A percentile compares a stretch with the other conserved stretches of the same genome.
These are phyloP conservation scores for Lasiodiplodia citricola DNA, from an alignment of 2,329 filamentous ascomycete genomes.

Conservation along the genomic window DNA sequence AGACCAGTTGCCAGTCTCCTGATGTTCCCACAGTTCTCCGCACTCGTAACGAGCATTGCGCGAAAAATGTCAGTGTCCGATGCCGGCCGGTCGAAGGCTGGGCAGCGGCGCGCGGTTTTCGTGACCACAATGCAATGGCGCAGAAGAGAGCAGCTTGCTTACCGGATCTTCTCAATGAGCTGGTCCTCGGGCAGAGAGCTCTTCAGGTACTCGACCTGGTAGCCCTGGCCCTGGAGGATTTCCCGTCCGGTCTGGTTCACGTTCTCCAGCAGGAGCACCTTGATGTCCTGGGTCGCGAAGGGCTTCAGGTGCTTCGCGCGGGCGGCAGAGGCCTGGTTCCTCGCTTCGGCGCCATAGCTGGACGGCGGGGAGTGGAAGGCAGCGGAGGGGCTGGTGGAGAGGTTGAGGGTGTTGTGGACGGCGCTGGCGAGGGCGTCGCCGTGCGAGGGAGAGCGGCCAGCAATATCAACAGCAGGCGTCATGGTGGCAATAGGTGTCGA, in stretches of 20 bases:
- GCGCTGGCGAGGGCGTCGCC: constrained; percentile 46
- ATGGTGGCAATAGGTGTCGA: constrained; percentile 32
- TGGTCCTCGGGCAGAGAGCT: constrained; percentile 88
- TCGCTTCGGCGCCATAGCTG: constrained; percentile 55
- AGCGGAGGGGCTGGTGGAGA: constrained; percentile 76
- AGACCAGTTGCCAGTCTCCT: constrained; percentile 16
- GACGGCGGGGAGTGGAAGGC: constrained; percentile 76
- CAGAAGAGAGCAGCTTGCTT: constrained; percentile 25
- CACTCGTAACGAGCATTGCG: neutral
- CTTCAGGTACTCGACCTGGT: constrained; percentile 93
- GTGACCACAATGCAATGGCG: neutral
- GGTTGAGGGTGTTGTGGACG: constrained; percentile 65
- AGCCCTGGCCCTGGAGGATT: constrained; percentile 83
- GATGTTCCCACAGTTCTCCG: constrained; percentile 17
- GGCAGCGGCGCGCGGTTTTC: neutral
- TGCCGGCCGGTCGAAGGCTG: neutral
- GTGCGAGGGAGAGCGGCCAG: constrained; percentile 31
- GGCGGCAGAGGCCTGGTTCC: constrained; percentile 41
- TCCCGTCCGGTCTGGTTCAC: constrained; percentile 89
- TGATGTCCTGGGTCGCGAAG: constrained; percentile 94
- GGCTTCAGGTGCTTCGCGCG: constrained; percentile 83
- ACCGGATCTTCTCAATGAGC: constrained; percentile 96
- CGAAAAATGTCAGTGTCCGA: constrained; percentile 17
- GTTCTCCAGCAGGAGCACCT: constrained; percentile 94
- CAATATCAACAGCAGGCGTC: constrained; percentile 45